Conservation (phyloP, 768 basidiomycete genomes). For the Trametes elegans region DNA sequence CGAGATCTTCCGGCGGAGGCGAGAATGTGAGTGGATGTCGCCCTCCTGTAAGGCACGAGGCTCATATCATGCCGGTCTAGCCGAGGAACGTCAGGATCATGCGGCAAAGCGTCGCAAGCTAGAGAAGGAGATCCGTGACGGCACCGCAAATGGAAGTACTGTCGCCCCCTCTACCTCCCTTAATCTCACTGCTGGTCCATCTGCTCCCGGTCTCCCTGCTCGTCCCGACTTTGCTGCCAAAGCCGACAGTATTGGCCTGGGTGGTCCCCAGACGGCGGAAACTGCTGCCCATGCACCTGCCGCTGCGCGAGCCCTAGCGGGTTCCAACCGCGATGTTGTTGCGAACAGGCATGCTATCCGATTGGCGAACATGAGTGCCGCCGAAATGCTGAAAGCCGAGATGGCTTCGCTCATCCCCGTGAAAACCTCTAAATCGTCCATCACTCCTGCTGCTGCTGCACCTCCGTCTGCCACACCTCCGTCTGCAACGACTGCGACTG, state of each 20-base stretch:
- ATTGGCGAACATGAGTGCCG: slow-evolving; percentile 96
- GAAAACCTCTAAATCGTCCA: slow-evolving; percentile 32
- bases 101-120: slow-evolving; percentile 85
- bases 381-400: slow-evolving; percentile 91
- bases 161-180: slow-evolving; percentile 49
- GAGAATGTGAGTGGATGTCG: slow-evolving; percentile 63
- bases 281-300: slow-evolving; percentile 55
- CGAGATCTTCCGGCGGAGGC: slow-evolving; percentile 89
- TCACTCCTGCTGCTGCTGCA: slow-evolving; percentile 19
- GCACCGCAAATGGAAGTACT: slow-evolving; percentile 21
- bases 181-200: slow-evolving; percentile 45
- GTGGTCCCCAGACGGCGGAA: slow-evolving; percentile 57
- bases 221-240: slow-evolving; percentile 71
- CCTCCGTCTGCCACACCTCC: slow-evolving; percentile 3
- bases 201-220: slow-evolving; percentile 37
- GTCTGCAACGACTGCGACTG: slow-evolving; percentile 8
- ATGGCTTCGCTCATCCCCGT: slow-evolving; percentile 54
- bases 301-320: slow-evolving; percentile 72
- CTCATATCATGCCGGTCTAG: slow-evolving; percentile 45
- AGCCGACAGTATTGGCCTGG: slow-evolving; percentile 76
- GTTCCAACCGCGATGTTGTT: slow-evolving; percentile 88
- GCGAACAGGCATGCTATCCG: slow-evolving; percentile 87
- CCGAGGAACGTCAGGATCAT: slow-evolving; percentile 91
- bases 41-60: background rate
- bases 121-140: slow-evolving; percentile 45